Evolutionary conservation across 352 stramenopile genomes (phyloP).

Genomic region (Peronospora tabacina): DNA sequence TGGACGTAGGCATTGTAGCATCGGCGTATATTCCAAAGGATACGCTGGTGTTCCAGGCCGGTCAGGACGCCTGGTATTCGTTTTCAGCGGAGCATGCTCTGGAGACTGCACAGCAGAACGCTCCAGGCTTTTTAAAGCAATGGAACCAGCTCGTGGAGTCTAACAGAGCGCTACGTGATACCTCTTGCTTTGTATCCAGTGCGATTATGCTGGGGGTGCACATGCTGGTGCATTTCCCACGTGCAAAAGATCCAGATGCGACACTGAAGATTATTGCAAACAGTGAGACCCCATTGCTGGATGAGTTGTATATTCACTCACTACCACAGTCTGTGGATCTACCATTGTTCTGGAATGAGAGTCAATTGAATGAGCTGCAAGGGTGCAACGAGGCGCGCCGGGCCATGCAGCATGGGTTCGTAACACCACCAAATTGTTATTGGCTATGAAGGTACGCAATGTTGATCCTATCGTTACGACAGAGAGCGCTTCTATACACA

Average conservation of each 20-base stretch:
- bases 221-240: constrained; percentile 52
- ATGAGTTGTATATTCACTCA: constrained; percentile 54
- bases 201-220: constrained; percentile 60
- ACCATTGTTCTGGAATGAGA: constrained; percentile 62
- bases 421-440: neutral
- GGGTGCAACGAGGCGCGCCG: constrained; percentile 50
- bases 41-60: constrained; percentile 54
- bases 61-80: constrained; percentile 49
- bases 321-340: constrained; percentile 52
- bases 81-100: constrained; percentile 70
- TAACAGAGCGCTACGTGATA: constrained; percentile 21
- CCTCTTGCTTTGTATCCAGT: constrained; percentile 48
- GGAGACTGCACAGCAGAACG: constrained; percentile 49
- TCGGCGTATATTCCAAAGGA: constrained; percentile 47
- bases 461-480: constrained; percentile 1
- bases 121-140: constrained; percentile 54
- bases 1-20: constrained; percentile 63
- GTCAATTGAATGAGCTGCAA: constrained; percentile 52
- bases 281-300: constrained; percentile 19
- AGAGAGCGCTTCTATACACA: constrained; percentile 58
- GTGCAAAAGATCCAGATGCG: constrained; percentile 19
- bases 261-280: constrained; percentile 15
- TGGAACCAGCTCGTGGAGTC: constrained; percentile 41
- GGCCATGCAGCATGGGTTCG: constrained; percentile 54
- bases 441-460: neutral